Conservation (phyloP, 75 land plant genomes). For the Ceratopteris richardii region DNA sequence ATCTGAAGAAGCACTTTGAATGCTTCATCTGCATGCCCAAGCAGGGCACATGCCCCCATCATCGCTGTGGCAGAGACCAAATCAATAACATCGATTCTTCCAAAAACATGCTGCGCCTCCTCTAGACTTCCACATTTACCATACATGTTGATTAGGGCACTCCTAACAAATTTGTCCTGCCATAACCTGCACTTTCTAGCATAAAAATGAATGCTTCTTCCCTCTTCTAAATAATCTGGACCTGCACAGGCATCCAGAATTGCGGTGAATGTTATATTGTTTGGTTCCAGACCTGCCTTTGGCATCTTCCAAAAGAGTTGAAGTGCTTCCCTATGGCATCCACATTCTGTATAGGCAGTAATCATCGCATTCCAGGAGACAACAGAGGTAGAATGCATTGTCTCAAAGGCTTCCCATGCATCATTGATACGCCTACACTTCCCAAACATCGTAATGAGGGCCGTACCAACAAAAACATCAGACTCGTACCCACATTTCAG, state of each 20-base stretch:
- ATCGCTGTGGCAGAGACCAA: constrained; percentile 44
- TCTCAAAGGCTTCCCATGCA: constrained; percentile 21
- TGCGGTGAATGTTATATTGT: constrained; percentile 9
- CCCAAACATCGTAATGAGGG: constrained; percentile 41
- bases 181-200: constrained; percentile 9
- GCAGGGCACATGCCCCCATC: constrained; percentile 29
- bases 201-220: constrained; percentile 16
- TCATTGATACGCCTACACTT: constrained; percentile 38
- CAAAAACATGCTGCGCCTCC: constrained; percentile 28
- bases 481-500: constrained; percentile 18
- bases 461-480: constrained; percentile 28
- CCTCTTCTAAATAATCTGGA: constrained; percentile 12
- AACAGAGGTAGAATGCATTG: constrained; percentile 9
- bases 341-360: constrained; percentile 8
- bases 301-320: constrained; percentile 11
- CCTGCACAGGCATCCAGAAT: constrained; percentile 14
- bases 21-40: constrained; percentile 32
- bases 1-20: constrained; percentile 27
- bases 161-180: constrained; percentile 14
- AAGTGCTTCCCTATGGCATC: constrained; percentile 11
- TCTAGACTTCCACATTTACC: constrained; percentile 24
- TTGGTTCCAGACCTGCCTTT: background rate
- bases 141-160: constrained; percentile 19
- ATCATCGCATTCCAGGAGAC: constrained; percentile 24
- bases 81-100: constrained; percentile 30